These are phyloP conservation scores for Macrophomina tecta DNA, from an alignment of 2,329 filamentous ascomycete genomes.

Conservation along the genomic window DNA sequence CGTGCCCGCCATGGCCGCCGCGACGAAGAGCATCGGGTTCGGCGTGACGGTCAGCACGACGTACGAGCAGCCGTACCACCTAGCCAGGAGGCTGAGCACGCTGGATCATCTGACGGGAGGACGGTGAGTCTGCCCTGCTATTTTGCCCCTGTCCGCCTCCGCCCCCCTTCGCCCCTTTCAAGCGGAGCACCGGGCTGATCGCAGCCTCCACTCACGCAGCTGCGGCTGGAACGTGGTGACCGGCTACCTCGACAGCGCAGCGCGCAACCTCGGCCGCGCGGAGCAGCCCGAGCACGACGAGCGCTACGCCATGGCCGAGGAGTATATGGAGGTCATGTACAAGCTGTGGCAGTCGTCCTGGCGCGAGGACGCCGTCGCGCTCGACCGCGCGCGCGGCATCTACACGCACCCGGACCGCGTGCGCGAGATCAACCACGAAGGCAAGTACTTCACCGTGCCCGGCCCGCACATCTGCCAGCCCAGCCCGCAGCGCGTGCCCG, in stretches of 20 bases:
- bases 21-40: slow-evolving; percentile 70
- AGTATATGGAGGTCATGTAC: slow-evolving; percentile 68
- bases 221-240: slow-evolving; percentile 63
- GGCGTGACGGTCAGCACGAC: slow-evolving; percentile 72
- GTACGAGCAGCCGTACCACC: slow-evolving; percentile 72
- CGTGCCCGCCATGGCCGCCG: slow-evolving; percentile 71
- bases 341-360: slow-evolving; percentile 73
- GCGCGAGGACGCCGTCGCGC: slow-evolving; percentile 69
- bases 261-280: slow-evolving; percentile 64
- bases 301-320: slow-evolving; percentile 68
- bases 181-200: not conserved
- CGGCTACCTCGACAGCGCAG: slow-evolving; percentile 70
- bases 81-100: slow-evolving; percentile 69
- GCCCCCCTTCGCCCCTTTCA: too few relatives aligned
- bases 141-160: not conserved
- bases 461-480: slow-evolving; percentile 72
- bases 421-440: slow-evolving; percentile 69
- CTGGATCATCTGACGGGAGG: slow-evolving; percentile 71
- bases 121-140: slow-evolving; percentile 40
- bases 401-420: slow-evolving; percentile 66
- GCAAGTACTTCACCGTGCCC: slow-evolving; percentile 68
- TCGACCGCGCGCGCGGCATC: slow-evolving; percentile 63
- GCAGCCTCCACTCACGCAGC: not conserved
- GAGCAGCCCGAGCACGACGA: slow-evolving; percentile 69
- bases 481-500: slow-evolving; percentile 70